Conservation (phyloP, 2,329 filamentous ascomycete species). For the Fusarium napiforme region DNA sequence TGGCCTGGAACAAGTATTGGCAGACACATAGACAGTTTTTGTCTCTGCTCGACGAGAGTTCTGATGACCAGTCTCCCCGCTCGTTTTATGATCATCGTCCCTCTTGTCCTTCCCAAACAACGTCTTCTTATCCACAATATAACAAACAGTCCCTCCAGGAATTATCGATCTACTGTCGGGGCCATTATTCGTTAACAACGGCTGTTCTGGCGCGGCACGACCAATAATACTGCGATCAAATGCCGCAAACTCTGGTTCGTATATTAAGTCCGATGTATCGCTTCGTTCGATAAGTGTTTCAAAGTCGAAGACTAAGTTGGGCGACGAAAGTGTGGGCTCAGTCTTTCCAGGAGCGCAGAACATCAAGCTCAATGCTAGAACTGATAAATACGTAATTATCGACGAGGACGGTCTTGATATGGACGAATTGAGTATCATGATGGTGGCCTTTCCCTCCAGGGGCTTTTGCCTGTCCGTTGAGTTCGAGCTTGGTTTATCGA, state of each 20-base stretch:
- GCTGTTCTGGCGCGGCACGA: conserved; percentile 64
- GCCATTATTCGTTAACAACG: conserved; percentile 71
- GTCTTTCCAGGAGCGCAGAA: conserved; percentile 70
- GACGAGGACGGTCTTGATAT: conserved; percentile 79
- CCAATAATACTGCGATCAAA: conserved; percentile 73
- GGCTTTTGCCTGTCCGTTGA: conserved; percentile 43
- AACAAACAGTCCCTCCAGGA: conserved; percentile 68
- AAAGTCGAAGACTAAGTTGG: conserved; percentile 19
- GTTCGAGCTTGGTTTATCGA: conserved; percentile 16
- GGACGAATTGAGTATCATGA: conserved; percentile 72
- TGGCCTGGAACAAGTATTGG: conserved; percentile 88
- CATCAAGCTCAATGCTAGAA: conserved; percentile 66
- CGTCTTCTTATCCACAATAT: conserved; percentile 46
- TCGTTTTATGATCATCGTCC: conserved; percentile 15
- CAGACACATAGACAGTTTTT: conserved; percentile 77
- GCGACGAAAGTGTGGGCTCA: conserved; percentile 65
- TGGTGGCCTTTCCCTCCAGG: conserved; percentile 56
- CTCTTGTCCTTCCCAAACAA: conserved; percentile 43
- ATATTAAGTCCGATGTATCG: conserved; percentile 50
- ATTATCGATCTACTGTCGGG: conserved; percentile 68
- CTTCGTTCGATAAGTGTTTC: conserved; percentile 23
- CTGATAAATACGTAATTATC: conserved; percentile 67
- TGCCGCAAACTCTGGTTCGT: conserved; percentile 70
- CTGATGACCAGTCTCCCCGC: conserved; percentile 18
- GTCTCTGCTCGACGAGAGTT: conserved; percentile 45